Evolutionary conservation across 306 rosid genomes (phyloP).

Genomic region (Rosa multiflora): DNA sequence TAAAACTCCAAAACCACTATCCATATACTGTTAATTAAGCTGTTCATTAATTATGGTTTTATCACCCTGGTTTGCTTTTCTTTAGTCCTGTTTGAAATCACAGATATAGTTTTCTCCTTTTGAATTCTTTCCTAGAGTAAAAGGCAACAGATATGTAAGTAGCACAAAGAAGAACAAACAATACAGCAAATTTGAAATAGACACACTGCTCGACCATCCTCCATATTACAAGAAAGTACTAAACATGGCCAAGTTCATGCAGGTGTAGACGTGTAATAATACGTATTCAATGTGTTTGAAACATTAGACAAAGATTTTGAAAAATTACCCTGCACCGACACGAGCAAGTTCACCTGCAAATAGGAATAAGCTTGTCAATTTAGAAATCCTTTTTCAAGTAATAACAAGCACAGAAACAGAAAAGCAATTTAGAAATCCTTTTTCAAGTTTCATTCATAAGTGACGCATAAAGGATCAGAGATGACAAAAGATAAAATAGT

Average conservation of each 20-base stretch:
- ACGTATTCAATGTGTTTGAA: too few species aligned
- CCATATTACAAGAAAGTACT: not conserved
- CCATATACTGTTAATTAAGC: not conserved
- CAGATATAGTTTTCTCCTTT: not conserved
- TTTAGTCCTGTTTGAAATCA: not conserved
- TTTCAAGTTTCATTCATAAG: not conserved
- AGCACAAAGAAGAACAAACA: not conserved
- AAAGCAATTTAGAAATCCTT: not conserved
- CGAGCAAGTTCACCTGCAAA: conserved; percentile 86
- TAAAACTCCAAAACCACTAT: not conserved
- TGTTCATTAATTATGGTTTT: not conserved
- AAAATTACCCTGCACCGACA: conserved; percentile 76
- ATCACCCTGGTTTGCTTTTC: not conserved
- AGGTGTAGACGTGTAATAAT: not conserved
- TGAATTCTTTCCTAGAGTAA: not conserved
- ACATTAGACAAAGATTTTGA: conserved; percentile 22
- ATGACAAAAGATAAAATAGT: not conserved
- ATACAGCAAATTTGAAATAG: not conserved
- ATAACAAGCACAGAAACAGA: not conserved
- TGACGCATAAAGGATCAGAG: not conserved
- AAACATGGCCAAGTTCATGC: not conserved
- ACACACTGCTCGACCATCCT: not conserved
- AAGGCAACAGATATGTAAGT: not conserved
- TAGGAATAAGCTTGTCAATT: conserved; percentile 5
- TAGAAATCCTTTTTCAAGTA: not conserved